Conservation (phyloP, 192 early-diverging fungal genomes). For the Physocladia obscura region DNA sequence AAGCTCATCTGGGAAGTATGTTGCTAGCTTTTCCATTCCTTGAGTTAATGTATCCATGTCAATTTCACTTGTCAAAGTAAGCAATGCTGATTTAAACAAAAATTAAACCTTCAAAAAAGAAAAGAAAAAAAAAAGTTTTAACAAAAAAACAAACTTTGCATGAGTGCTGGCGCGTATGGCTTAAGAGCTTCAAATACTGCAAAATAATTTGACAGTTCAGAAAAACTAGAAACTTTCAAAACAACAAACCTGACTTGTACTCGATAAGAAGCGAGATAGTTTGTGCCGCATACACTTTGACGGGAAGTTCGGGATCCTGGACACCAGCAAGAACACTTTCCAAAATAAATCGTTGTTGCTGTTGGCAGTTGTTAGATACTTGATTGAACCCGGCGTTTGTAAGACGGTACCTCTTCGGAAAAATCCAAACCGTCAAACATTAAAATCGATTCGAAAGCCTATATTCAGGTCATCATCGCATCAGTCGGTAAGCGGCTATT, state of each 20-base stretch:
- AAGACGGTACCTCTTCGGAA: conserved; percentile 12
- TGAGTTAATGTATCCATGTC: conserved; percentile 86
- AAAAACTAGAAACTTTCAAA: not conserved
- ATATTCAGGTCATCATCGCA: not conserved
- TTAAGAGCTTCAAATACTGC: conserved; percentile 70
- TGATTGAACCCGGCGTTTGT: too few relatives aligned
- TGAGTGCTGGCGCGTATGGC: conserved; percentile 79
- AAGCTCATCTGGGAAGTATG: conserved; percentile 85
- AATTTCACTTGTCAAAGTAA: conserved; percentile 87
- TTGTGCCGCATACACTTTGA: conserved; percentile 83
- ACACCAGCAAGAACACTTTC: conserved; percentile 50
- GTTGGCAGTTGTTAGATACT: too few relatives aligned
- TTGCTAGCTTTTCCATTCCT: conserved; percentile 90
- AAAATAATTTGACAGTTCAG: not conserved
- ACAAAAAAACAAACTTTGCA: conserved; percentile 57
- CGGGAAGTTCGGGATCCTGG: conserved; percentile 79
- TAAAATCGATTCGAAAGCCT: conserved; percentile 44
- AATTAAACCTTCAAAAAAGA: not conserved
- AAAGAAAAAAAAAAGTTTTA: conserved; percentile 10
- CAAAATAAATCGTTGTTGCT: conserved; percentile 37
- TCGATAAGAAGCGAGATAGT: conserved; percentile 78
- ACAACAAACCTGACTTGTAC: conserved; percentile 56
- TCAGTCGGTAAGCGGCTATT: not conserved
- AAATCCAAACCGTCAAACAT: conserved; percentile 40
- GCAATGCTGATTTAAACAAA: conserved; percentile 49